Evolutionary conservation across 1,139 yeast species (phyloP).

Genomic region (Zygosaccharomyces pseudobailii): DNA sequence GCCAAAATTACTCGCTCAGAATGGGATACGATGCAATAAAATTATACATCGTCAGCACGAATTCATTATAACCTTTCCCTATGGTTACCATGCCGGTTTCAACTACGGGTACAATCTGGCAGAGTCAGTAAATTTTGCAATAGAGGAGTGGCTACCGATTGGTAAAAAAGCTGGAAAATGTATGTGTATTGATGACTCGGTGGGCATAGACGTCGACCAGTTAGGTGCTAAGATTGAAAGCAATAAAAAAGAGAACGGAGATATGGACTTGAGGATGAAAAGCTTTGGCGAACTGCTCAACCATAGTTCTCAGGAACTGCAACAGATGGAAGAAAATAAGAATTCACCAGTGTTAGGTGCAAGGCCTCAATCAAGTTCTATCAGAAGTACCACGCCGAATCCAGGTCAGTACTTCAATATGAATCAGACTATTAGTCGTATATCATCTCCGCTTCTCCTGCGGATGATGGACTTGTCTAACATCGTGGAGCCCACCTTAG

Average conservation of each 20-base stretch:
- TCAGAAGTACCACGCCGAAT: constrained; percentile 30
- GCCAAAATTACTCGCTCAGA: constrained; percentile 53
- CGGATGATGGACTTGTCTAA: constrained; percentile 35
- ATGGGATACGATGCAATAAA: constrained; percentile 59
- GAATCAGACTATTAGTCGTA: constrained; percentile 29
- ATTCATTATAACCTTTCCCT: constrained; percentile 78
- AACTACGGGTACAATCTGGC: constrained; percentile 82
- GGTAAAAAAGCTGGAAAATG: constrained; percentile 64
- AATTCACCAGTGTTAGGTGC: constrained; percentile 10
- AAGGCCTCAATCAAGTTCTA: constrained; percentile 19
- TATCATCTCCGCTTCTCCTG: constrained; percentile 33
- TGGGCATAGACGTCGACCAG: constrained; percentile 61
- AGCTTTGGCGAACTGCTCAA: constrained; percentile 25
- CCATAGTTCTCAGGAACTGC: constrained; percentile 27
- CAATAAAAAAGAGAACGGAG: constrained; percentile 8
- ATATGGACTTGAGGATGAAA: constrained; percentile 14
- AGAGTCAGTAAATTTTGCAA: constrained; percentile 82
- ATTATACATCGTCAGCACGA: constrained; percentile 67
- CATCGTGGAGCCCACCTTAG: constrained; percentile 34
- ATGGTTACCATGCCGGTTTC: constrained; percentile 84
- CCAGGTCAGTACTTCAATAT: constrained; percentile 19
- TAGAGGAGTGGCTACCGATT: constrained; percentile 73
- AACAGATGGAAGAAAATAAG: constrained; percentile 23
- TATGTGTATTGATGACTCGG: constrained; percentile 70
- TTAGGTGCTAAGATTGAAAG: constrained; percentile 26